Evolutionary conservation across 306 rosid genomes (phyloP).

Genomic region (Quercus berberidifolia): DNA sequence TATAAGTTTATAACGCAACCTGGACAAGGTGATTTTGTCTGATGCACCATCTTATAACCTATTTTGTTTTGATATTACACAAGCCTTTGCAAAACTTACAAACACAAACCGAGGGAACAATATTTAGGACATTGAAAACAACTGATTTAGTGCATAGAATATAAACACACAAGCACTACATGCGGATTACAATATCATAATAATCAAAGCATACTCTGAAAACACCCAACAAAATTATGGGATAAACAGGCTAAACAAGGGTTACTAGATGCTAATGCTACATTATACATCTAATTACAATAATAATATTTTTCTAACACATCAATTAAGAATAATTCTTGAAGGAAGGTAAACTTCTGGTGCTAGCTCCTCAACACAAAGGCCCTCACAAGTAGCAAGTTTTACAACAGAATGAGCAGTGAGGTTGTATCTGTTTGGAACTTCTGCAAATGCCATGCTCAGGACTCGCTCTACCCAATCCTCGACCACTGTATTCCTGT

Average conservation of each 20-base stretch:
- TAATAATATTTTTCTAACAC: constrained; percentile 9
- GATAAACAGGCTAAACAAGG: constrained; percentile 41
- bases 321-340: constrained; percentile 52
- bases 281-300: constrained; percentile 42
- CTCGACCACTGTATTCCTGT: constrained; percentile 48
- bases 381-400: constrained; percentile 42
- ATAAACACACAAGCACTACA: constrained; percentile 40
- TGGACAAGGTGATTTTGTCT: no score
- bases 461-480: constrained; percentile 78
- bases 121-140: constrained; percentile 11
- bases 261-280: constrained; percentile 47
- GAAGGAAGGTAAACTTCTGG: constrained; percentile 49
- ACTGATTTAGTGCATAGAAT: constrained; percentile 23
- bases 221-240: constrained; percentile 47
- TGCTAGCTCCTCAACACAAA: constrained; percentile 40
- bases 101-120: constrained; percentile 23
- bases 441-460: constrained; percentile 53
- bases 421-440: constrained; percentile 41
- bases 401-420: constrained; percentile 45
- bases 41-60: neutral
- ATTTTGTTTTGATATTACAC: neutral
- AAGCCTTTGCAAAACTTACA: neutral
- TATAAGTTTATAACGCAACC: no score
- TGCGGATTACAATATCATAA: constrained; percentile 38
- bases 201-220: constrained; percentile 36